Evolutionary conservation across 352 stramenopile species (phyloP).

Genomic region (Saprolegnia parasitica): DNA sequence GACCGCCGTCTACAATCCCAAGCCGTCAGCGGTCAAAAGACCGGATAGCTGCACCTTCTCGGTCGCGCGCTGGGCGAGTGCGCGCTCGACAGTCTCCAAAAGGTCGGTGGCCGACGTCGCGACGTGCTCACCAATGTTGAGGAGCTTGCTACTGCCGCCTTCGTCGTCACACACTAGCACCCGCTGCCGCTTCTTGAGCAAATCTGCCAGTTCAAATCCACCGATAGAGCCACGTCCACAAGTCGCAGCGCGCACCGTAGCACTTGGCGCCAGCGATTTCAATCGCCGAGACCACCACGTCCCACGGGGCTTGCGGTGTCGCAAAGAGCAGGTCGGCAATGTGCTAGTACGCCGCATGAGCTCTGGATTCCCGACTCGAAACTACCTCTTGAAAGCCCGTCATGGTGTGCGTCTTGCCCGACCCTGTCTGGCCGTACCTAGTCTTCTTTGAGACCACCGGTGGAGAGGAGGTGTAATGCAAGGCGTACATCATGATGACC

Average conservation of each 20-base stretch:
- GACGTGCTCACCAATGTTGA: constrained; percentile 52
- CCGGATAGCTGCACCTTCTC: constrained; percentile 36
- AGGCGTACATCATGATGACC: constrained; percentile 70
- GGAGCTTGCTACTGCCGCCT: constrained; percentile 53
- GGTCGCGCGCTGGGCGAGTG: constrained; percentile 69
- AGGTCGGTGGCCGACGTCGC: constrained; percentile 60
- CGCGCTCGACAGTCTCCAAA: constrained; percentile 50
- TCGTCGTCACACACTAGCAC: constrained; percentile 70
- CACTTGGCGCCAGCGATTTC: constrained; percentile 67
- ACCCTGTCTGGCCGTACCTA: constrained; percentile 56
- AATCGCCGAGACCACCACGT: constrained; percentile 45
- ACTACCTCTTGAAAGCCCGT: constrained; percentile 48
- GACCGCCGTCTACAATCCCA: constrained; percentile 40
- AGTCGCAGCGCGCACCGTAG: constrained; percentile 35
- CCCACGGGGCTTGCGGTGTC: constrained; percentile 47
- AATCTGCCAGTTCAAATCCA: constrained; percentile 32
- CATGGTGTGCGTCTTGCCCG: constrained; percentile 83
- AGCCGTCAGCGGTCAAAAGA: not conserved
- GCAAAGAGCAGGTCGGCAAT: constrained; percentile 63
- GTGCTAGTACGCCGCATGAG: constrained; percentile 53
- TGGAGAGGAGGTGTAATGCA: constrained; percentile 14
- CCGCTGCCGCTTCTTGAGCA: constrained; percentile 45
- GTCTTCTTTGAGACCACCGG: not conserved
- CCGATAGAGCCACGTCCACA: not conserved
- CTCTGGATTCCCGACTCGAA: constrained; percentile 34